Percentiles rank a stretch among this genome's conserved stretches.
Evolutionary conservation across 768 basidiomycete genomes (phyloP).

Genomic region (Hortiboletus campestris): DNA sequence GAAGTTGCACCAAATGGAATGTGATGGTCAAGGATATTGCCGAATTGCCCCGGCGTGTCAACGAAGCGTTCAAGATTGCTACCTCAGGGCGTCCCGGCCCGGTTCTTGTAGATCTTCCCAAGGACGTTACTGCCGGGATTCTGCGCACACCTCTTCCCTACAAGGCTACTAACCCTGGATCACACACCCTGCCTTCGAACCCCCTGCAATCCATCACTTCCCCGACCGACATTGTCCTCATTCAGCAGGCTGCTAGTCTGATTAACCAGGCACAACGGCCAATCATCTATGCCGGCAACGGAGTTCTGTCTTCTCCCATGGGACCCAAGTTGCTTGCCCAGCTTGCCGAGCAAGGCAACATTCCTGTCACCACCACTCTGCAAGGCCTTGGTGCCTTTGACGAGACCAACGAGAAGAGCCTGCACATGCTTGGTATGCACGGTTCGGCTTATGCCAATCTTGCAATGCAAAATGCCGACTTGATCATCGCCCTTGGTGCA

Average conservation of each 20-base stretch:
- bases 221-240: slow-evolving; percentile 61
- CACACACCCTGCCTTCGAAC: slow-evolving; percentile 71
- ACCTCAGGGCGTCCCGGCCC: slow-evolving; percentile 96
- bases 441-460: slow-evolving; percentile 96
- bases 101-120: slow-evolving; percentile 97
- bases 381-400: slow-evolving; percentile 96
- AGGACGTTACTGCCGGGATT: slow-evolving; percentile 94
- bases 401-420: slow-evolving; percentile 77
- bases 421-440: slow-evolving; percentile 99
- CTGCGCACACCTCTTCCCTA: slow-evolving; percentile 81
- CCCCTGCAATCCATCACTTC: slow-evolving; percentile 60
- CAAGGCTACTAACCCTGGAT: slow-evolving; percentile 84
- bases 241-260: slow-evolving; percentile 80
- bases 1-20: slow-evolving; percentile 99
- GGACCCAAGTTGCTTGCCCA: slow-evolving; percentile 81
- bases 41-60: slow-evolving; percentile 92
- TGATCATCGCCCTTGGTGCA: slow-evolving; percentile 95
- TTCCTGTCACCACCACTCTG: slow-evolving; percentile 95
- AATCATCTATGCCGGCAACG: slow-evolving; percentile 90
- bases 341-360: slow-evolving; percentile 82
- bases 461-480: slow-evolving; percentile 96
- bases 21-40: slow-evolving; percentile 98
- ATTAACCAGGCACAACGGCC: slow-evolving; percentile 93
- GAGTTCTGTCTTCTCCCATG: slow-evolving; percentile 75
- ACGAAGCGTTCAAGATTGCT: slow-evolving; percentile 99